phyloP scores from a whole-genome alignment of 768 basidiomycete genomes.

The Naganishia vishniacii region DNA sequence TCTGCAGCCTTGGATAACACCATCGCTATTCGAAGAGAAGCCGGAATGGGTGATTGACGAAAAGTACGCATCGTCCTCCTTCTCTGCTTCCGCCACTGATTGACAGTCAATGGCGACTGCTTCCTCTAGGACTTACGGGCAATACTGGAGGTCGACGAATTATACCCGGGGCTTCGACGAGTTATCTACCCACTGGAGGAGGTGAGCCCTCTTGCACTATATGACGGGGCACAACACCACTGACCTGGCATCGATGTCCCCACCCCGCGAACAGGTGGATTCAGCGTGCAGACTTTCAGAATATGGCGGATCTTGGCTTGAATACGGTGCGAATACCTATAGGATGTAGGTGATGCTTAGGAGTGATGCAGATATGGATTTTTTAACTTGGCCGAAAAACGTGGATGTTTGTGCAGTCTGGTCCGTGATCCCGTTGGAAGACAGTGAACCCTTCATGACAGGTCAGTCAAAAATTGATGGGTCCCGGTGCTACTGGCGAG shows the following conservation, averaged over 20 bases:
- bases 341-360: slow-evolving; percentile 40
- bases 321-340: slow-evolving; percentile 46
- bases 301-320: slow-evolving; percentile 37
- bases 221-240: too few relatives aligned
- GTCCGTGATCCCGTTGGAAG: slow-evolving; percentile 41
- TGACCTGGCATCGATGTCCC: too few relatives aligned
- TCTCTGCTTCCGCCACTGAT: too few relatives aligned
- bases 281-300: slow-evolving; percentile 33
- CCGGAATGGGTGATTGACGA: slow-evolving; percentile 47
- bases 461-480: neutral
- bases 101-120: too few relatives aligned
- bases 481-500: too few relatives aligned
- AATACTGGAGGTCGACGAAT: slow-evolving; percentile 36
- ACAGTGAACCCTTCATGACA: slow-evolving; percentile 39
- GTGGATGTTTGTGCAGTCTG: slow-evolving; percentile 31
- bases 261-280: slow-evolving; percentile 34
- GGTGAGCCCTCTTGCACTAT: slow-evolving; percentile 2
- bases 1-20: slow-evolving; percentile 45
- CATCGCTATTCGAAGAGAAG: slow-evolving; percentile 40
- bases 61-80: slow-evolving; percentile 13
- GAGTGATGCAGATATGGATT: too few relatives aligned
- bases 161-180: slow-evolving; percentile 29
- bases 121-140: slow-evolving; percentile 32
- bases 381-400: neutral
- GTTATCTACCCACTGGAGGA: slow-evolving; percentile 18